phyloP scores from a whole-genome alignment of 2,329 filamentous ascomycete species.

The Niveomyces coronatus region DNA sequence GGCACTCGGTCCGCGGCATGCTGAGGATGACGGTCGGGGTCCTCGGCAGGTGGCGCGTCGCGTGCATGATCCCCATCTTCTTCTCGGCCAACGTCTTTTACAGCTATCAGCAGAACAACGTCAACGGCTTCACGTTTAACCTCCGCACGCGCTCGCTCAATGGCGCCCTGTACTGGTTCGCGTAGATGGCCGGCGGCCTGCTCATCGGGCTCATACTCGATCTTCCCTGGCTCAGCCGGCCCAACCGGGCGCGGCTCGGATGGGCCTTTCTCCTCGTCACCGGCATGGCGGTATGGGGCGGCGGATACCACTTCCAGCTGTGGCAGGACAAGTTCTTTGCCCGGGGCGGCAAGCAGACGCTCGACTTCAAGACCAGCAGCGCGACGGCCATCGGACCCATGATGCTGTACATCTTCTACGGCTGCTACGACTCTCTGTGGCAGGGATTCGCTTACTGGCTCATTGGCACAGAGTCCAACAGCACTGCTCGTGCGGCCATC shows the following conservation, averaged over 20 bases:
- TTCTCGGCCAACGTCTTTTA: conserved; percentile 47
- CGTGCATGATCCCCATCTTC: conserved; percentile 42
- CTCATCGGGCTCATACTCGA: conserved; percentile 37
- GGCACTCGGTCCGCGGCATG: conserved; percentile 25
- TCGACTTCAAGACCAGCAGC: conserved; percentile 36
- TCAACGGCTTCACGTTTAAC: conserved; percentile 45
- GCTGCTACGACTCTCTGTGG: conserved; percentile 57
- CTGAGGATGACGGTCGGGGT: conserved; percentile 27
- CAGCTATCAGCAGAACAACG: conserved; percentile 45
- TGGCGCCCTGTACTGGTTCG: conserved; percentile 44
- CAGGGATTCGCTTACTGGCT: conserved; percentile 56
- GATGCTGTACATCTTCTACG: conserved; percentile 62
- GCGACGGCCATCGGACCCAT: conserved; percentile 51
- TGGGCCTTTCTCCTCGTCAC: conserved; percentile 36
- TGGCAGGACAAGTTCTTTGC: conserved; percentile 37
- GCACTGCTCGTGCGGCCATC: conserved; percentile 28
- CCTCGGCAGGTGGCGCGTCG: conserved; percentile 33
- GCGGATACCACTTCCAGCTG: conserved; percentile 55
- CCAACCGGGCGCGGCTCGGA: conserved; percentile 34
- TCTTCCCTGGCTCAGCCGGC: conserved; percentile 29
- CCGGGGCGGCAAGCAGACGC: conserved; percentile 28
- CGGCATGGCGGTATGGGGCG: conserved; percentile 45
- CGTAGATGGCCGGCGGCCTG: conserved; percentile 44
- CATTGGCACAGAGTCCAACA: conserved; percentile 35
- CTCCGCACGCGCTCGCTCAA: conserved; percentile 46